These are phyloP conservation scores for Penicillium sp. DNA, from an alignment of 2,329 filamentous ascomycete species.

Conservation along the genomic window DNA sequence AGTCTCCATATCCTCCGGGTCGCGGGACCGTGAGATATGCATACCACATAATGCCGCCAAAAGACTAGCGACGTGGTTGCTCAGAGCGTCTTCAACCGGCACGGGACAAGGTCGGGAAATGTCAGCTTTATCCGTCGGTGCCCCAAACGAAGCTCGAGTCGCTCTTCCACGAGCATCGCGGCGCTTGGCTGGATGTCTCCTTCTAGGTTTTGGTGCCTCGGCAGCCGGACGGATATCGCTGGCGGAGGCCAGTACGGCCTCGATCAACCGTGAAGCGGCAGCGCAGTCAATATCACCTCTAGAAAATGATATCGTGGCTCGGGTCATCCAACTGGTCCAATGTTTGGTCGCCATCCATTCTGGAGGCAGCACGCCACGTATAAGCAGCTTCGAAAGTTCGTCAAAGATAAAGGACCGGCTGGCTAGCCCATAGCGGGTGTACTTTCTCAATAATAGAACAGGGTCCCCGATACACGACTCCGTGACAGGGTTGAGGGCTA, in stretches of 20 bases:
- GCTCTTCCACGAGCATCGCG: conserved; percentile 5
- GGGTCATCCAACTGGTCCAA: conserved; percentile 38
- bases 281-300: conserved; percentile 33
- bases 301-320: conserved; percentile 38
- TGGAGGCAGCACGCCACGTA: conserved; percentile 32
- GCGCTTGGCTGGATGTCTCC: neutral
- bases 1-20: conserved; percentile 19
- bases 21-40: conserved; percentile 36
- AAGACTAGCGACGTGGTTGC: conserved; percentile 37
- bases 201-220: neutral
- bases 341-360: conserved; percentile 43
- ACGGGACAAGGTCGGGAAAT: conserved; percentile 28
- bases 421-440: conserved; percentile 19
- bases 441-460: conserved; percentile 32
- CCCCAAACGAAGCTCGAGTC: conserved; percentile 21
- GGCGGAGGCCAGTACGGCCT: conserved; percentile 34
- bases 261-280: conserved; percentile 32
- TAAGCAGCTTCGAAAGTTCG: conserved; percentile 36
- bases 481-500: conserved; percentile 24
- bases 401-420: conserved; percentile 32
- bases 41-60: conserved; percentile 38
- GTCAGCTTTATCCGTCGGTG: conserved; percentile 1
- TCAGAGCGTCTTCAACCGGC: conserved; percentile 36
- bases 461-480: conserved; percentile 25
- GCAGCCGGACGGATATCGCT: conserved; percentile 14